Evolutionary conservation across 805 yeast genomes (phyloP), one percentile per base, ranked within the genome.

Genomic region (Tetrapisispora pingtungensis): DNA sequence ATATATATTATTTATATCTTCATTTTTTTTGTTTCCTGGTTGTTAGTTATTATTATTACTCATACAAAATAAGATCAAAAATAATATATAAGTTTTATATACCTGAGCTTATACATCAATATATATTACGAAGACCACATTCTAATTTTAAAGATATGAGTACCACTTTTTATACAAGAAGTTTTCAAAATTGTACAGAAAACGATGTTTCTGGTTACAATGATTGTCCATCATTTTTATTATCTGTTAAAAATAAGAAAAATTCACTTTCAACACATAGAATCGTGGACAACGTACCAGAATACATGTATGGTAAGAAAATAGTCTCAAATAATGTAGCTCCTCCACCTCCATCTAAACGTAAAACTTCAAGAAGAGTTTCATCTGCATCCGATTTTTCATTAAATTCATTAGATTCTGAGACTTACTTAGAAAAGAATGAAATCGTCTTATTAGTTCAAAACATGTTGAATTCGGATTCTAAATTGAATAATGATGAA

Each of bases 161-260:
- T 22, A 30, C 41, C 26, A 45, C 41, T 14, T 31, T 44, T 3
- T 41, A 35, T 8, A 40, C 52, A n/a, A 58, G 52, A 45, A 59
- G 65, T 39, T 64, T 62, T 43, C 74, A 70, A 48, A 62, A 70
- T 48, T 66, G 71, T 31, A 36, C 62, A 6, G 73, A 68, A 47
- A 56, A 68, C 3, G 67, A 69, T 39, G 64, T 70, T n/a, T 52
- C 61, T 4, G 73, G 73, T 1, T 70, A 69, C 46, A 70, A 70
- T 48, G 74, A 70, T 50, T 69, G 73, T 48, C 72, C 73, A 1
- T 53, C 63, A 1, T 59, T 61, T 36, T 36, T 64, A 19, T 42
- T 42, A 6, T 31, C 39, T 17, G n/a, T 18, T 12, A 32, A 32
- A 14, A 36, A 36, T 4, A 42, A 32, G 8, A 26, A 18, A 18